Evolutionary conservation across 2,329 filamentous ascomycete species (phyloP), one percentile per base, ranked within the genome.

Genomic region (Cercospora citrullina): DNA sequence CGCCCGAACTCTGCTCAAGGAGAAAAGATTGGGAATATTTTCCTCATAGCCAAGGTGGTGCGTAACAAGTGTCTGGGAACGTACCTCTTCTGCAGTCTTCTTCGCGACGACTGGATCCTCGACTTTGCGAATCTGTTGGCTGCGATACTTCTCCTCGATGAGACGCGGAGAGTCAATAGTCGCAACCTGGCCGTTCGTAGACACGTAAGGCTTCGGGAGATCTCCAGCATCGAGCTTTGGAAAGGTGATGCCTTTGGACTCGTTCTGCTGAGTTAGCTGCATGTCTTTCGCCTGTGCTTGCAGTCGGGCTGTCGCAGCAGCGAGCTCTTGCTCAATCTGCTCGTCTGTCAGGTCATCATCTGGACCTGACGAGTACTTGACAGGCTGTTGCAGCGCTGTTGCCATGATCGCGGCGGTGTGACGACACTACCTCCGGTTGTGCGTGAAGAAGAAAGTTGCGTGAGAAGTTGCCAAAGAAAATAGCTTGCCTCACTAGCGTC

Each of bases 1-100:
- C 87, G 86, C 85, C 86, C 85, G 81, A 78, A 83, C 84, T 88
- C 89, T 87, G 88, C 90, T 93, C 91, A 90, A 91, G 87, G 55
- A 59, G 55, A 59, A 78, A 80, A 79, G 16, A 81, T 67, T 89
- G 87, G 89, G 87, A 88, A 85, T 80, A 84, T 85, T 90, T 91
- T 94, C 91, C 88, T 94, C 91, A 92, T 87, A 79, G 81, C 78
- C 77, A 72, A 67, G 57, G 26, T 10, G n/a, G 53, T 18, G 62
- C 81, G 80, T 10, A 75, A 62, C 42, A 23, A 64, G 4, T 9
- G n/a, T 26, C 33, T 64, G 81, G 14, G 42, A 80, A 76, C 83
- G 75, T 84, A 89, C 87, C 82, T 87, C 84, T 71, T 80, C 79
- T 61, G 79, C 80, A 68, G 79, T 78, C 68, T 80, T 80, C 76